Conservation (phyloP, 2,329 filamentous ascomycete genomes). For the Chrysoporthe austroafricana region DNA sequence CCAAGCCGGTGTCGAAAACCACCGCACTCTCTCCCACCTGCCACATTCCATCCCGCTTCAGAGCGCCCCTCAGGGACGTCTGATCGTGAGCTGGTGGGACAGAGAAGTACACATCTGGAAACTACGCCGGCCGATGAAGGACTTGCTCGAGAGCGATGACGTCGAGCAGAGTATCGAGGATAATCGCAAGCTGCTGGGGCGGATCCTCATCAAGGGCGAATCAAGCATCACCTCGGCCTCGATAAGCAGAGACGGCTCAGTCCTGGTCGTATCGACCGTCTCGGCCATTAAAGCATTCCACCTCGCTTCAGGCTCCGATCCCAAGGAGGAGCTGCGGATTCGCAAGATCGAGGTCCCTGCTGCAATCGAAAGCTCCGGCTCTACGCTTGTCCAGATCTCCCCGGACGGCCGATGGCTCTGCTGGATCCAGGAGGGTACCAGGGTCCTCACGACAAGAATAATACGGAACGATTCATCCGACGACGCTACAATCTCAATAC, state of each 20-base stretch:
- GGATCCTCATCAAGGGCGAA: conserved; percentile 72
- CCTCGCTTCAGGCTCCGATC: conserved; percentile 56
- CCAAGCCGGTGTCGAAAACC: conserved; percentile 77
- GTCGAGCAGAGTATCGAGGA: conserved; percentile 49
- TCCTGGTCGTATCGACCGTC: conserved; percentile 73
- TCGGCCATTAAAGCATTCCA: conserved; percentile 79
- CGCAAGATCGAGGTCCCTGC: conserved; percentile 69
- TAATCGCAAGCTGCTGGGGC: conserved; percentile 69
- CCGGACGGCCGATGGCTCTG: conserved; percentile 72
- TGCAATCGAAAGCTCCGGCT: conserved; percentile 63
- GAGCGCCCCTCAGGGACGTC: conserved; percentile 72
- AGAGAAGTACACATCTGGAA: conserved; percentile 84
- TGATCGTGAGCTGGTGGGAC: conserved; percentile 92
- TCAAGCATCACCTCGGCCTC: conserved; percentile 76
- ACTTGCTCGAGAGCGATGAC: conserved; percentile 50
- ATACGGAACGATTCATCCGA: conserved; percentile 37
- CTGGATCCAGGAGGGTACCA: conserved; percentile 64
- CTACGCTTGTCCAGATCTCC: conserved; percentile 70
- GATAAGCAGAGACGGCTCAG: conserved; percentile 71
- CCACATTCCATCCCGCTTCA: conserved; percentile 77
- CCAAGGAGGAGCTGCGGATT: conserved; percentile 67
- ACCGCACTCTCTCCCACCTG: conserved; percentile 79
- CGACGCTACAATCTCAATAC: conserved; percentile 44
- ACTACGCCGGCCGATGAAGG: conserved; percentile 49
- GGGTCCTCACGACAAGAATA: conserved; percentile 57